phyloP scores from a whole-genome alignment of 768 basidiomycete species.

The Holtermanniella nyarrowii region DNA sequence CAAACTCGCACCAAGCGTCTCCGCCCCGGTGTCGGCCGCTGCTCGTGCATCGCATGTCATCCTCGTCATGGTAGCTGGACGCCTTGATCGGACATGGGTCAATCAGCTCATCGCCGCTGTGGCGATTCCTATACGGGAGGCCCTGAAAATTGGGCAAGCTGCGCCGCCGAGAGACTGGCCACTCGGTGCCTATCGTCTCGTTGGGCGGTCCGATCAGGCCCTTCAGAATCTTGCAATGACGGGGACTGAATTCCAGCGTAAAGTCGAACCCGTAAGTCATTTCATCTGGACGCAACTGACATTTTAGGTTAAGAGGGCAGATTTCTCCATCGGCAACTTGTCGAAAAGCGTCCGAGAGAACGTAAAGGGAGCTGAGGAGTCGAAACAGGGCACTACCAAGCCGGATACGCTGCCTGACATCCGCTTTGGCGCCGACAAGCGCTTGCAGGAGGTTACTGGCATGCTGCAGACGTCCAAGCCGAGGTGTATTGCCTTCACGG shows the following conservation, averaged over 20 bases:
- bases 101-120: slow-evolving; percentile 26
- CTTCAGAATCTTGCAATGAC: slow-evolving; percentile 35
- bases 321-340: too few species aligned
- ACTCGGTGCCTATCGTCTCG: slow-evolving; percentile 54
- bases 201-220: slow-evolving; percentile 67
- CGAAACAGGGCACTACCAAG: background rate
- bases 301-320: too few species aligned
- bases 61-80: slow-evolving; percentile 16
- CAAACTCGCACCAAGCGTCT: background rate
- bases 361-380: too few species aligned
- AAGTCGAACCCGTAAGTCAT: too few species aligned
- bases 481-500: slow-evolving; percentile 54
- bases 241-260: background rate
- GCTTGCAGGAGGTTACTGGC: slow-evolving; percentile 80
- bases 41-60: slow-evolving; percentile 10
- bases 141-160: slow-evolving; percentile 69
- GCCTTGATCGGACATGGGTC: slow-evolving; percentile 22
- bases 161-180: slow-evolving; percentile 68
- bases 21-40: background rate
- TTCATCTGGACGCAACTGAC: too few species aligned
- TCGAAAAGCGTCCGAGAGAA: too few species aligned
- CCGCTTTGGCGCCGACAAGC: slow-evolving; percentile 78
- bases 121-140: slow-evolving; percentile 65
- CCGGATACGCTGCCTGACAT: slow-evolving; percentile 54
- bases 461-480: slow-evolving; percentile 74